These are phyloP conservation scores for Aegle marmelos DNA, from an alignment of 345 rosid species.

Conservation along the genomic window DNA sequence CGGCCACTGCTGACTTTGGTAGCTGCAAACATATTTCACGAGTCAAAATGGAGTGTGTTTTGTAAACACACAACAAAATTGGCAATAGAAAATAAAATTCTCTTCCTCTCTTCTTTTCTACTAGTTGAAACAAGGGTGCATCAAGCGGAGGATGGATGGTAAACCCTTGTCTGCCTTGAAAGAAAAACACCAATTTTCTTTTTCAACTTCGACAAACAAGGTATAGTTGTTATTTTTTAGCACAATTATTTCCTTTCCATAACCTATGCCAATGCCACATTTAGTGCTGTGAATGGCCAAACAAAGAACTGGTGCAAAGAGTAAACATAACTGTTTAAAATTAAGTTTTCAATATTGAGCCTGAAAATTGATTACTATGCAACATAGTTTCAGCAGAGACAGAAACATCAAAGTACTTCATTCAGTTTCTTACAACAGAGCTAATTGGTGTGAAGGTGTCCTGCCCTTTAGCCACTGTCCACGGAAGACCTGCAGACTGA, in stretches of 20 bases:
- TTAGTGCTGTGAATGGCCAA: not conserved
- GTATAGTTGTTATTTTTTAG: not conserved
- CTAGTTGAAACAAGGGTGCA: not conserved
- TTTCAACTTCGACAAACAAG: not conserved
- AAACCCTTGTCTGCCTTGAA: not conserved
- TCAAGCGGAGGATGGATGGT: not conserved
- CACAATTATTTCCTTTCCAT: not conserved
- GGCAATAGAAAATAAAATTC: not conserved
- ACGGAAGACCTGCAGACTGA: constrained; percentile 93
- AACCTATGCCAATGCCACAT: not conserved
- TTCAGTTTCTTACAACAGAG: constrained; percentile 60
- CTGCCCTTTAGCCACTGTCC: constrained; percentile 91
- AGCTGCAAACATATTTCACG: constrained; percentile 37
- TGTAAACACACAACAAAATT: not conserved
- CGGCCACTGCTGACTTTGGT: constrained; percentile 57
- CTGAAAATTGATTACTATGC: not conserved
- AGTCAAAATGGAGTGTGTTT: not conserved
- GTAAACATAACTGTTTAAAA: not conserved
- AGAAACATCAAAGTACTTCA: constrained; percentile 5
- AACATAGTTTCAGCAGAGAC: not conserved
- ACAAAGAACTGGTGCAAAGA: not conserved
- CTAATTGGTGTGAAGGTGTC: constrained; percentile 95
- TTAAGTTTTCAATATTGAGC: not conserved
- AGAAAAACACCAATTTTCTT: not conserved
- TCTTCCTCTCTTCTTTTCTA: not conserved